Conservation (phyloP, 2,329 filamentous ascomycete species). For the Fusarium ambrosium region DNA sequence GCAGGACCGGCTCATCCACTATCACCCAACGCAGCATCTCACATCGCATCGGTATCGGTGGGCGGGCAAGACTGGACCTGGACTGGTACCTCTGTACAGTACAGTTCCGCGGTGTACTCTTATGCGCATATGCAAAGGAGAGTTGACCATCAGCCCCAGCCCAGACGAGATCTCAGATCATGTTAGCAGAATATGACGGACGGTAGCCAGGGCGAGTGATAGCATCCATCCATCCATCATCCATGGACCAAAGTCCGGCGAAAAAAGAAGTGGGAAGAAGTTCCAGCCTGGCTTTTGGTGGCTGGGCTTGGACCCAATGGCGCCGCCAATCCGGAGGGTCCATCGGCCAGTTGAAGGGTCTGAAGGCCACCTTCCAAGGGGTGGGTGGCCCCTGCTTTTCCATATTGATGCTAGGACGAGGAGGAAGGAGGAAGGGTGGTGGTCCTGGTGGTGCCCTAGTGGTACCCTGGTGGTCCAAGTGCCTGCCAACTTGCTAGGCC, state of each 20-base stretch:
- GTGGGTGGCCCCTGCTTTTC: slow-evolving; percentile 17
- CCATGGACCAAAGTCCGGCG: slow-evolving; percentile 15
- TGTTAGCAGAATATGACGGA: slow-evolving; percentile 42
- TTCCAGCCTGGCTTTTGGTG: slow-evolving; percentile 14
- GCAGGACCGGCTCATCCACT: slow-evolving; percentile 40
- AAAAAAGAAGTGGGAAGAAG: slow-evolving; percentile 3
- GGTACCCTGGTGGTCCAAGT: slow-evolving; percentile 26
- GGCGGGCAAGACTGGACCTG: slow-evolving; percentile 8
- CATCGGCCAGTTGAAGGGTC: background rate
- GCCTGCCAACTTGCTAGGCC: slow-evolving; percentile 32
- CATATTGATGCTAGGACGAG: background rate
- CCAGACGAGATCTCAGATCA: slow-evolving; percentile 48
- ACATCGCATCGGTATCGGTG: slow-evolving; percentile 24
- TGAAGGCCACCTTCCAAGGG: slow-evolving; percentile 3
- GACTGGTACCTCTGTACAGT: background rate
- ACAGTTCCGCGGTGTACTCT: slow-evolving; percentile 7
- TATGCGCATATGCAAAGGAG: slow-evolving; percentile 39
- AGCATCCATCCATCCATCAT: slow-evolving; percentile 17
- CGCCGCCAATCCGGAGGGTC: slow-evolving; percentile 16
- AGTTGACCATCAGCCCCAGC: slow-evolving; percentile 40
- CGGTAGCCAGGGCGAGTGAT: slow-evolving; percentile 28
- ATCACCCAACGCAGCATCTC: slow-evolving; percentile 41
- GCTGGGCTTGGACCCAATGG: slow-evolving; percentile 29
- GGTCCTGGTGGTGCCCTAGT: slow-evolving; percentile 14
- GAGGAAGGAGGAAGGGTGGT: slow-evolving; percentile 1